Conservation (phyloP, 2,329 filamentous ascomycete genomes). For the Aspergillus puulaauensis region DNA sequence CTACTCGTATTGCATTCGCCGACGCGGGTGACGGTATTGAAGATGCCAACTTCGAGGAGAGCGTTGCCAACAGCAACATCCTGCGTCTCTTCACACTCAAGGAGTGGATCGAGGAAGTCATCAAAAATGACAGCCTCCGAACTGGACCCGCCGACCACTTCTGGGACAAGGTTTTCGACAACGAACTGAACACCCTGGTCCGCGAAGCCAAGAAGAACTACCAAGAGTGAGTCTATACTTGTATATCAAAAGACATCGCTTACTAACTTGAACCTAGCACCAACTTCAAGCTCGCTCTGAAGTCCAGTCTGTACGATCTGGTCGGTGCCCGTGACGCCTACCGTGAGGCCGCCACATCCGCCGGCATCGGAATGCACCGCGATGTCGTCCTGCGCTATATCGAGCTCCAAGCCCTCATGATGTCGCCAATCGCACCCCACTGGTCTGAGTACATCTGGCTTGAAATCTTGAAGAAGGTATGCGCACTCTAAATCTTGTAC, state of each 20-base stretch:
- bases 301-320: constrained; percentile 86
- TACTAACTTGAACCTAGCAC: constrained; percentile 48
- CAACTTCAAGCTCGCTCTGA: constrained; percentile 82
- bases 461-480: constrained; percentile 74
- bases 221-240: constrained; percentile 52
- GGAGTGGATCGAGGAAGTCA: constrained; percentile 88
- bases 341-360: constrained; percentile 74
- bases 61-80: constrained; percentile 88
- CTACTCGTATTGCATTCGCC: constrained; percentile 83
- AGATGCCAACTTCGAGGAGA: constrained; percentile 96
- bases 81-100: constrained; percentile 78
- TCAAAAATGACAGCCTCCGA: constrained; percentile 72
- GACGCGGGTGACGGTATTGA: constrained; percentile 93
- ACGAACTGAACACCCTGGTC: constrained; percentile 86
- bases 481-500: not conserved
- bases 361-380: constrained; percentile 81
- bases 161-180: constrained; percentile 86
- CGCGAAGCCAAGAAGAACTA: constrained; percentile 77
- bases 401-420: constrained; percentile 78
- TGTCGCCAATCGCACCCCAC: constrained; percentile 85
- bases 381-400: constrained; percentile 78
- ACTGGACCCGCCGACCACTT: constrained; percentile 73
- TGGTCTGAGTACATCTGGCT: constrained; percentile 94
- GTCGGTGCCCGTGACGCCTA: constrained; percentile 86
- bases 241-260: not conserved